phyloP scores from a whole-genome alignment of 2,329 filamentous ascomycete genomes.

The Dothistroma septosporum region DNA sequence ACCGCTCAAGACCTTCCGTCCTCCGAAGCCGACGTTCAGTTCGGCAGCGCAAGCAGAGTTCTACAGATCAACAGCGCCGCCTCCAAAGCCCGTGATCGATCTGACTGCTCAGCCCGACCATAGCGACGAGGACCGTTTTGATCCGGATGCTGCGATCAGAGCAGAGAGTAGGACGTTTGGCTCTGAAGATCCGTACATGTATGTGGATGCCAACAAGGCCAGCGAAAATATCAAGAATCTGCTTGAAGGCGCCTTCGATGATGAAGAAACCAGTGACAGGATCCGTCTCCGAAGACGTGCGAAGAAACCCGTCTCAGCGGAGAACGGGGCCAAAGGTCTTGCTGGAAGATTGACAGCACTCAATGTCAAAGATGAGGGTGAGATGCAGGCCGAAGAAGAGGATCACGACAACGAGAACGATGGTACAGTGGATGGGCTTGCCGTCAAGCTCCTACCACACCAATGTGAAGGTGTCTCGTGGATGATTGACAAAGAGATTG shows the following conservation, averaged over 20 bases:
- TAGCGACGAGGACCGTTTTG: constrained; percentile 44
- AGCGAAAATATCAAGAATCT: constrained; percentile 74
- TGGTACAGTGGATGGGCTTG: constrained; percentile 71
- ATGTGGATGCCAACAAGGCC: constrained; percentile 68
- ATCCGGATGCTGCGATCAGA: constrained; percentile 45
- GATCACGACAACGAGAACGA: constrained; percentile 52
- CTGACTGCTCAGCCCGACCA: constrained; percentile 41
- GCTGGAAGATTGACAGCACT: constrained; percentile 44
- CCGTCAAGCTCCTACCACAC: constrained; percentile 84
- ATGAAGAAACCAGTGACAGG: constrained; percentile 57
- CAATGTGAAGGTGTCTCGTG: constrained; percentile 91
- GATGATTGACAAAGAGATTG: constrained; percentile 91
- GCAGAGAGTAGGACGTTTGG: constrained; percentile 49
- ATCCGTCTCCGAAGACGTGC: constrained; percentile 43
- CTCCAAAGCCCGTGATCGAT: constrained; percentile 43
- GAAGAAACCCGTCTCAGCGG: constrained; percentile 39
- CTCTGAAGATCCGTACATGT: constrained; percentile 53
- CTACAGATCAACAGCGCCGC: background rate
- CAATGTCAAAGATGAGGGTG: constrained; percentile 42
- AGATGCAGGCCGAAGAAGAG: constrained; percentile 46
- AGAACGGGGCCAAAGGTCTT: constrained; percentile 39
- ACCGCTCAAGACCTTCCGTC: constrained; percentile 44
- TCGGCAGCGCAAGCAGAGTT: constrained; percentile 34
- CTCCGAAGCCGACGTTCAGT: constrained; percentile 52
- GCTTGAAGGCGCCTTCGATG: constrained; percentile 76